Evolutionary conservation across 2,329 filamentous ascomycete genomes (phyloP).

Genomic region (Zasmidium cellare): DNA sequence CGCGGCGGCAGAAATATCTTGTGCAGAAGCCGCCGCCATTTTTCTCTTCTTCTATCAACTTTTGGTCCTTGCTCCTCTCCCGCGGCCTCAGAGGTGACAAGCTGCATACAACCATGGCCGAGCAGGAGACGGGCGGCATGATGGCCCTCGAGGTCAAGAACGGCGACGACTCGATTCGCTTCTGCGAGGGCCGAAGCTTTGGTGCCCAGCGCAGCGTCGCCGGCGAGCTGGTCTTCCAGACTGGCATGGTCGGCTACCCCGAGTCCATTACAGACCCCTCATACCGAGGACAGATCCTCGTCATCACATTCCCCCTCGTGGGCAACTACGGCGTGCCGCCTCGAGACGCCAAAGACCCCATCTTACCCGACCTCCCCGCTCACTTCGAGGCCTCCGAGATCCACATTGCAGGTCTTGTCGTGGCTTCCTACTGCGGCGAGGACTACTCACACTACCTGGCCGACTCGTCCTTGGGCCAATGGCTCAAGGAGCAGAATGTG

Average conservation of each 20-base stretch:
- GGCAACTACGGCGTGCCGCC: conserved; percentile 98
- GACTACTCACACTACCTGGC: conserved; percentile 95
- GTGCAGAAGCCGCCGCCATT: neutral
- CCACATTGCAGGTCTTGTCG: conserved; percentile 88
- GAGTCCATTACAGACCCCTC: conserved; percentile 89
- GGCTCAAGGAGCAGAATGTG: conserved; percentile 93
- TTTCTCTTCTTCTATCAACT: neutral
- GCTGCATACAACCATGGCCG: conserved; percentile 23
- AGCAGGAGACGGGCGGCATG: conserved; percentile 23
- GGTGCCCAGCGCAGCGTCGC: conserved; percentile 91
- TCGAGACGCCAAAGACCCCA: conserved; percentile 77
- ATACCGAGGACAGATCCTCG: conserved; percentile 89
- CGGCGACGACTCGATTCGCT: conserved; percentile 59
- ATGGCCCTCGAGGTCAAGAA: conserved; percentile 92
- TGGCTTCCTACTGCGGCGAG: conserved; percentile 89
- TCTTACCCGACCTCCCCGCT: conserved; percentile 82
- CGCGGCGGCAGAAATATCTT: neutral
- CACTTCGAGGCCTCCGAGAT: conserved; percentile 93
- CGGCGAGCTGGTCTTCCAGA: conserved; percentile 98
- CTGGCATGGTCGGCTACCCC: conserved; percentile 98
- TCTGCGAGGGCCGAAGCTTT: conserved; percentile 95
- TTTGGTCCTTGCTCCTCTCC: neutral
- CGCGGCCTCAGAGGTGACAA: neutral
- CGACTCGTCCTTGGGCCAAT: conserved; percentile 83
- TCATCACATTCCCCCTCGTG: conserved; percentile 92